These are phyloP conservation scores for Magnolia changhungtana DNA, from an alignment of 164 flowering plant species.

Conservation along the genomic window DNA sequence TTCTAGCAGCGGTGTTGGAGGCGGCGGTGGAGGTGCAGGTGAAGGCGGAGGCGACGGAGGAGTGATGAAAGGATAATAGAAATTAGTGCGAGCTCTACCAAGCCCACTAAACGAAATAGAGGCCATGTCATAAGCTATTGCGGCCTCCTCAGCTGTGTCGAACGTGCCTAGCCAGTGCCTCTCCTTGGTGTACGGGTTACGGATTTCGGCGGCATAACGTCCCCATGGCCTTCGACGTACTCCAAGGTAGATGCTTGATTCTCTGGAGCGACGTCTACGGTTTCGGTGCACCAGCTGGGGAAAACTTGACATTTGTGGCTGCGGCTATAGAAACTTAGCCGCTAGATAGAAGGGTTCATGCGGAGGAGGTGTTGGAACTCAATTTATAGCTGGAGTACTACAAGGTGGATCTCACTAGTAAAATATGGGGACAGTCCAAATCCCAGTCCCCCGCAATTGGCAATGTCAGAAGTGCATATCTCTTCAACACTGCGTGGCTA, in stretches of 20 bases:
- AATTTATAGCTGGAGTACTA: not conserved
- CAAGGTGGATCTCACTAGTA: not conserved
- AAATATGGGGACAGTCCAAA: not conserved
- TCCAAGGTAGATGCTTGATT: constrained; percentile 22
- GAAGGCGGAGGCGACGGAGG: constrained; percentile 12
- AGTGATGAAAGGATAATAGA: constrained; percentile 23
- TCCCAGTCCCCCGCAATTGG: too few species aligned
- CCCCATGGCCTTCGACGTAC: constrained; percentile 39
- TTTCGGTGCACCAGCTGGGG: not conserved
- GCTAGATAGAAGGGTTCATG: too few species aligned
- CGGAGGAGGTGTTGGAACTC: too few species aligned
- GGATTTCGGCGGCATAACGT: constrained; percentile 33
- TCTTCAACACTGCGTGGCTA: too few species aligned
- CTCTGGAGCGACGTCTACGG: constrained; percentile 22
- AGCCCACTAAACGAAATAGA: constrained; percentile 35
- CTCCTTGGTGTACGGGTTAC: constrained; percentile 34
- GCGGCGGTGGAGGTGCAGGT: constrained; percentile 11
- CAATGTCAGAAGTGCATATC: too few species aligned
- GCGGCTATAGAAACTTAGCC: not conserved
- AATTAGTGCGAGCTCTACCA: constrained; percentile 33
- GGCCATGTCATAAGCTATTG: constrained; percentile 35
- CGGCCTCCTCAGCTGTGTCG: constrained; percentile 36
- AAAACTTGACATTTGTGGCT: not conserved
- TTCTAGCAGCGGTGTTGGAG: constrained; percentile 16
- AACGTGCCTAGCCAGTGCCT: constrained; percentile 36